Base-by-base conservation (phyloP, 2,329 filamentous ascomycete genomes). In the Sporothrix brunneoviolacea region DNA sequence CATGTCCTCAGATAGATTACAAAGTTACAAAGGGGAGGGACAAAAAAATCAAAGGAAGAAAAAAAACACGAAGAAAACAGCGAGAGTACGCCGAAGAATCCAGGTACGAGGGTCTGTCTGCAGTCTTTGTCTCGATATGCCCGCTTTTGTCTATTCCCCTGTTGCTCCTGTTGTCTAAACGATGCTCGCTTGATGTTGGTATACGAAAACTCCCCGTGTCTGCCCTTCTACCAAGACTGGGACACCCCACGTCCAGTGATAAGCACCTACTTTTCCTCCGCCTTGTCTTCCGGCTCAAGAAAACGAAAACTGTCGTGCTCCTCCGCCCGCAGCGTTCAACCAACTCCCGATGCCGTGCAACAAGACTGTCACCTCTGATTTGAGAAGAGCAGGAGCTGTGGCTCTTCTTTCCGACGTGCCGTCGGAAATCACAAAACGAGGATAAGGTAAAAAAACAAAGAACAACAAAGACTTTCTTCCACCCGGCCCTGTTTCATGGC, bases 341-440 rank as follows among this genome's bases (percentile, higher is more conserved):
- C 37, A 39, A 41, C 27, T 51, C 37, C 30, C 37, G 36, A 45
- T 39, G 49, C 21, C 13, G 49, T 51, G 37, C 30, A 27, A 51
- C 49, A 9, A n/a, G n/a, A 19, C 36, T 42, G 16, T 36, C 37
- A 41, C 32, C n/a, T 40, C 38, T 12, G 38, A 40, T 27, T 37
- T 19, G n/a, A 37, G 35, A 19, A n/a, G n/a, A n/a, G n/a, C n/a
- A n/a, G n/a, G n/a, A n/a, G n/a, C n/a, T n/a, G n/a, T n/a, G n/a
- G n/a, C n/a, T n/a, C n/a, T n/a, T n/a, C n/a, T n/a, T n/a, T n/a
- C n/a, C n/a, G n/a, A n/a, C n/a, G n/a, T n/a, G n/a, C n/a, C n/a
- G n/a, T n/a, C n/a, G n/a, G n/a, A n/a, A n/a, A n/a, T n/a, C n/a
- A n/a, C n/a, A n/a, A n/a, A n/a, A n/a, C n/a, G n/a, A n/a, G n/a